Percentiles rank a stretch among this genome's conserved stretches.
These are phyloP conservation scores for Fusarium keratoplasticum DNA, from an alignment of 2,329 filamentous ascomycete species.

Conservation along the genomic window DNA sequence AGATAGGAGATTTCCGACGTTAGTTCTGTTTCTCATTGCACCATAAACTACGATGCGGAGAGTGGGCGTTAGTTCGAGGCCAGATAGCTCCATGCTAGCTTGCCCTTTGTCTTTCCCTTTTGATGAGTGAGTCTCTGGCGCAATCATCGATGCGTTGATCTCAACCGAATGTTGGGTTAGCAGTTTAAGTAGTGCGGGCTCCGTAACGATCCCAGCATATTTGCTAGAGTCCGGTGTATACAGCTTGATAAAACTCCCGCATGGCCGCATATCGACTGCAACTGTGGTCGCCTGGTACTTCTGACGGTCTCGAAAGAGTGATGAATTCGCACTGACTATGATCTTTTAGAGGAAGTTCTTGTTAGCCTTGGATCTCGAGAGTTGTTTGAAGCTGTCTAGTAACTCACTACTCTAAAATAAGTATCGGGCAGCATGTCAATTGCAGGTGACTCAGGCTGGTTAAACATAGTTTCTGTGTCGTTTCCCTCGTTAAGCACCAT, in stretches of 20 bases:
- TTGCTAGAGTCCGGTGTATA: neutral
- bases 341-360: neutral
- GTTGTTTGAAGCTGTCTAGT: neutral
- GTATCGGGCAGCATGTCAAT: neutral
- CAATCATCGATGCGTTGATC: neutral
- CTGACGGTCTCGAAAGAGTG: neutral
- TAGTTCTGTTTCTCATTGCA: fast-evolving
- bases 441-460: neutral
- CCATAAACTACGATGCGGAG: neutral
- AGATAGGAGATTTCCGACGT: neutral
- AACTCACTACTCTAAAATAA: neutral
- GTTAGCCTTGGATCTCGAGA: neutral
- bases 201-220: neutral
- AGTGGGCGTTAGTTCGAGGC: neutral
- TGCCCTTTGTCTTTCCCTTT: neutral
- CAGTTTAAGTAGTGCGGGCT: neutral
- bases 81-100: neutral
- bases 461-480: neutral
- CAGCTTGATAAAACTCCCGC: neutral
- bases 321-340: fast-evolving
- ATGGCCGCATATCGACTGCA: neutral
- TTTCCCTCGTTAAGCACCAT: neutral
- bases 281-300: neutral
- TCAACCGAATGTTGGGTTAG: neutral
- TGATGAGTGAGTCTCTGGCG: neutral